phyloP scores from a whole-genome alignment of 345 rosid genomes.

The Salix udensis region DNA sequence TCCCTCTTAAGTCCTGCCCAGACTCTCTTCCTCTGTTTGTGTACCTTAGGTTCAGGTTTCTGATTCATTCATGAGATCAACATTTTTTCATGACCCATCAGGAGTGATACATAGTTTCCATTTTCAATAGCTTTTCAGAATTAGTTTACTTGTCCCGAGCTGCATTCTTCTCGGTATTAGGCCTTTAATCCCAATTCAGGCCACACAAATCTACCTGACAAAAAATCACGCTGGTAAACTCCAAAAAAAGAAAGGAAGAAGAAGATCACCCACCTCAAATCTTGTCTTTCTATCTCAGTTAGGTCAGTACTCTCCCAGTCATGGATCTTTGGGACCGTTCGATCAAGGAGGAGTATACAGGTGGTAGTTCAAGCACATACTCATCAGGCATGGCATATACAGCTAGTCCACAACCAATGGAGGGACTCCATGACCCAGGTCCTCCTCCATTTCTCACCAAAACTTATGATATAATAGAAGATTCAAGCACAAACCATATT shows the following conservation, averaged over 20 bases:
- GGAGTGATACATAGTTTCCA: neutral
- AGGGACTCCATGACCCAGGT: constrained; percentile 53
- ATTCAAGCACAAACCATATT: constrained; percentile 48
- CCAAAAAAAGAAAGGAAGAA: neutral
- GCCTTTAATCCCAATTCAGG: neutral
- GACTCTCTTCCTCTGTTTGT: neutral
- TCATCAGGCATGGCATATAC: constrained; percentile 1
- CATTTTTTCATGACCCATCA: too few species aligned
- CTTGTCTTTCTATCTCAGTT: neutral
- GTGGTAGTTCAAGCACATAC: neutral
- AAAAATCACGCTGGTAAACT: neutral
- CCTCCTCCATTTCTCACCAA: constrained; percentile 77
- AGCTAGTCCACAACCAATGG: constrained; percentile 46
- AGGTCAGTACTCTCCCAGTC: neutral
- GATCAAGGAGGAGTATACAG: constrained; percentile 10
- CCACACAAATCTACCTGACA: neutral
- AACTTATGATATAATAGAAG: constrained; percentile 67
- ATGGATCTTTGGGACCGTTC: constrained; percentile 9
- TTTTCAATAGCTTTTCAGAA: neutral
- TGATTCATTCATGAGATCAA: neutral
- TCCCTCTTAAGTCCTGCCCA: too few species aligned
- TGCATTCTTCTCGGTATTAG: neutral
- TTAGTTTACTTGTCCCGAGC: neutral
- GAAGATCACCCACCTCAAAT: neutral
- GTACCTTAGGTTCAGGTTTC: neutral